A percentile compares a stretch with the other conserved stretches of the same genome.
These are phyloP conservation scores for Zasmidium angulare DNA, from an alignment of 2,329 filamentous ascomycete species.

Conservation along the genomic window DNA sequence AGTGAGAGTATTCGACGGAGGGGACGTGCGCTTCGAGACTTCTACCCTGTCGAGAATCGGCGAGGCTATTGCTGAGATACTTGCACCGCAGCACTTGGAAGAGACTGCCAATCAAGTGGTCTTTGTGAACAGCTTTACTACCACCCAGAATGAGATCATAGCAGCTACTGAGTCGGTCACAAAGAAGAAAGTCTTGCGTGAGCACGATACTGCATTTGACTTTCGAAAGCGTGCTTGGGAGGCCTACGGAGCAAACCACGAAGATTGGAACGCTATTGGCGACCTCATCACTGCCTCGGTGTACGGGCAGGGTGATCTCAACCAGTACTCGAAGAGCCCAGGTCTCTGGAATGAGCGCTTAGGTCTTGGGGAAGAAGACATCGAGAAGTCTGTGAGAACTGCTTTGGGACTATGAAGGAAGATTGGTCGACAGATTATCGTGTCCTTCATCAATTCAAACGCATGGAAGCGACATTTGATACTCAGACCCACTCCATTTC, in stretches of 20 bases:
- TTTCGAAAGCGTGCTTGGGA: not conserved
- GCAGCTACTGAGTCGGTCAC: not conserved
- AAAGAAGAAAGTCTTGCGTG: not conserved
- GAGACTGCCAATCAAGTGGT: not conserved
- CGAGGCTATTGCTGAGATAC: not conserved
- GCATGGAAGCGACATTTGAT: too few relatives aligned
- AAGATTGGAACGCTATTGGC: not conserved
- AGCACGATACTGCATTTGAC: not conserved
- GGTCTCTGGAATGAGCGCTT: not conserved
- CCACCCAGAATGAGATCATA: not conserved
- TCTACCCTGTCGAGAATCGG: not conserved
- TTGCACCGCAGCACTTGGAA: not conserved
- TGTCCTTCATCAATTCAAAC: too few relatives aligned
- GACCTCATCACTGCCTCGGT: not conserved
- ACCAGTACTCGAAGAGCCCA: not conserved
- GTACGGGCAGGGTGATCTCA: not conserved
- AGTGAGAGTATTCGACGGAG: not conserved
- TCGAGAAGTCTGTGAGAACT: not conserved
- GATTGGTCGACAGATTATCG: too few relatives aligned
- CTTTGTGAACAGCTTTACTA: not conserved
- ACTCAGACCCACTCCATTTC: too few relatives aligned
- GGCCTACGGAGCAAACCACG: not conserved
- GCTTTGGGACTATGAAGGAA: not conserved
- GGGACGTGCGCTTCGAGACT: not conserved
- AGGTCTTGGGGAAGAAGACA: not conserved